Evolutionary conservation across 2,329 filamentous ascomycete species (phyloP).

Genomic region (Neonectria faginata): DNA sequence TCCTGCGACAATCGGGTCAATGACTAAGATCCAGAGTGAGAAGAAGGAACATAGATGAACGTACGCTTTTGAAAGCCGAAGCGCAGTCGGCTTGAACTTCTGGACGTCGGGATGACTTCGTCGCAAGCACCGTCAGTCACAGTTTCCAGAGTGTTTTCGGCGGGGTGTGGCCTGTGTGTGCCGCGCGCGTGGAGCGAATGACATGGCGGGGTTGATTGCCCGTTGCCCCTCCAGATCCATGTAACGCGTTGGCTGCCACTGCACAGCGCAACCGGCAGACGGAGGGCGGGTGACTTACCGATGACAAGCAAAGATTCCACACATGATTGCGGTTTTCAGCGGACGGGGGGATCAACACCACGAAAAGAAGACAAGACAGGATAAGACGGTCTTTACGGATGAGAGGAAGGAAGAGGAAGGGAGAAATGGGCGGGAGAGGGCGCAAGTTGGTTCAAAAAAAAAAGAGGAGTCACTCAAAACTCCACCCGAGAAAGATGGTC

Average conservation of each 20-base stretch:
- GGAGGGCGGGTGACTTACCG: conserved; percentile 68
- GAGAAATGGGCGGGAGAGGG: conserved; percentile 28
- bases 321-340: conserved; percentile 73
- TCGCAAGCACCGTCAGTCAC: conserved; percentile 31
- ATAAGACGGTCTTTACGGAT: conserved; percentile 15
- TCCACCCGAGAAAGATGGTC: conserved; percentile 29
- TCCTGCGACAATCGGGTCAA: conserved; percentile 61
- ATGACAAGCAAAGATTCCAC: conserved; percentile 97
- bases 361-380: conserved; percentile 1
- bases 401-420: conserved; percentile 27
- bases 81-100: conserved; percentile 94
- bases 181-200: conserved; percentile 5
- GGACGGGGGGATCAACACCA: conserved; percentile 13
- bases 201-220: conserved; percentile 25
- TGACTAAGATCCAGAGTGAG: neutral
- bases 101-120: conserved; percentile 88
- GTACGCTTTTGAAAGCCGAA: conserved; percentile 94
- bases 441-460: conserved; percentile 24
- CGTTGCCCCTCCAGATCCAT: conserved; percentile 41
- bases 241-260: conserved; percentile 20
- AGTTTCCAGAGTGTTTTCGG: conserved; percentile 37
- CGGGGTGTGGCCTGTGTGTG: conserved; percentile 43
- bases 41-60: conserved; percentile 46
- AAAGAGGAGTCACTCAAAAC: conserved; percentile 34
- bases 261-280: conserved; percentile 4